Percentiles rank a stretch among this genome's conserved stretches.
phyloP scores from a whole-genome alignment of 371 early-diverging fungal species.

The Dinochytrium kinnereticum region DNA sequence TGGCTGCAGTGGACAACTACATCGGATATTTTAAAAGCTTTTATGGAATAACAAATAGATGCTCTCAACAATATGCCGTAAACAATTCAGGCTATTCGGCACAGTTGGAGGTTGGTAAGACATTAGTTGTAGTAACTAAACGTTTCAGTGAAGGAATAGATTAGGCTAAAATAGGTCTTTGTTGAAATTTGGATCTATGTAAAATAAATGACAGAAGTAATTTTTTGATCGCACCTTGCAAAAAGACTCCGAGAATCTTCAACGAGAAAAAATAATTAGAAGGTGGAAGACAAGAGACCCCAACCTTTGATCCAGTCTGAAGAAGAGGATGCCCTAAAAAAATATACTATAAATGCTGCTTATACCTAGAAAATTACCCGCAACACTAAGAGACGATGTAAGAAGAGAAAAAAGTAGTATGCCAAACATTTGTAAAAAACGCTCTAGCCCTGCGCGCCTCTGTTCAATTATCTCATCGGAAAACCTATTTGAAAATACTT shows the following conservation, averaged over 20 bases:
- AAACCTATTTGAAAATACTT: conserved; percentile 96
- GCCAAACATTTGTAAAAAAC: conserved; percentile 92
- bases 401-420: neutral
- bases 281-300: neutral
- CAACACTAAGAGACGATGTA: conserved; percentile 11
- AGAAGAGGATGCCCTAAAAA: conserved; percentile 86
- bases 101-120: too few relatives aligned
- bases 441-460: conserved; percentile 89
- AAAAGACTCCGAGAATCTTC: conserved; percentile 83
- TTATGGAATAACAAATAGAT: conserved; percentile 38
- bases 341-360: conserved; percentile 20
- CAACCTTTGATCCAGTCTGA: conserved; percentile 94
- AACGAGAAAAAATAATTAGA: neutral
- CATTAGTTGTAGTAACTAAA: too few relatives aligned
- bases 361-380: conserved; percentile 6
- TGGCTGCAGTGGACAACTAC: conserved; percentile 47
- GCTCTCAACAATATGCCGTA: conserved; percentile 11
- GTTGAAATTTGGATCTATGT: conserved; percentile 2
- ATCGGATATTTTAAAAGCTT: conserved; percentile 44
- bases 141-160: too few relatives aligned
- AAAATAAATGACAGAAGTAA: neutral
- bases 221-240: conserved; percentile 71
- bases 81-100: too few relatives aligned
- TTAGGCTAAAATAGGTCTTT: conserved; percentile 1
- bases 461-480: conserved; percentile 92